Percentiles rank a stretch among this genome's conserved stretches.
Evolutionary conservation across 345 rosid genomes (phyloP).

Genomic region (Dovyalis caffra): DNA sequence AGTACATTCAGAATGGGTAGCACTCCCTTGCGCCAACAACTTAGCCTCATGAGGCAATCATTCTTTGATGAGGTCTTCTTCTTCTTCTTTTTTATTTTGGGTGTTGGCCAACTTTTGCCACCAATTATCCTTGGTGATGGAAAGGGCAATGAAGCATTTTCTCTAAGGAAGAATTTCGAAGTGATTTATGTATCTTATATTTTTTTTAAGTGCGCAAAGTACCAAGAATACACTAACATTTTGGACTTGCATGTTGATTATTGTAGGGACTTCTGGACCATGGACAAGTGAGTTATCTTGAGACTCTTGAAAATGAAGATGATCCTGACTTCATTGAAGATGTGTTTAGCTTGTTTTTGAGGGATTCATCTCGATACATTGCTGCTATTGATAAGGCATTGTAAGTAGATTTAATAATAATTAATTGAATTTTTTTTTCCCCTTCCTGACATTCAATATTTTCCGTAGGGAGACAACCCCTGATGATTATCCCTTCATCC

Average conservation of each 20-base stretch:
- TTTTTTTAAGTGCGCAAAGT: not conserved
- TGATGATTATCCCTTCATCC: not conserved
- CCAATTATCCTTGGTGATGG: too few species aligned
- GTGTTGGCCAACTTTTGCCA: too few species aligned
- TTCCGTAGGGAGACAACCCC: not conserved
- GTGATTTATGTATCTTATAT: not conserved
- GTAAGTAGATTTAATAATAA: not conserved
- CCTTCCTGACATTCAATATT: not conserved
- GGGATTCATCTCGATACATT: not conserved
- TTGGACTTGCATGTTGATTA: not conserved
- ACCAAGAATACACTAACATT: not conserved
- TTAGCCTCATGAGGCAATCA: not conserved
- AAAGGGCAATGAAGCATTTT: too few species aligned
- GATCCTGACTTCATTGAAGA: not conserved
- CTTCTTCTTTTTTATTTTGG: too few species aligned
- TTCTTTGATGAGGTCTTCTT: not conserved
- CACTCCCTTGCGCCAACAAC: too few species aligned
- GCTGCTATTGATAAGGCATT: not conserved
- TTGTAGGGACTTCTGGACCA: conserved; percentile 3
- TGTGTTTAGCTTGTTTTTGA: not conserved
- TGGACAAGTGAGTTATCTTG: not conserved
- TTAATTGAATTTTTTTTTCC: not conserved
- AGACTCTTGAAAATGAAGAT: not conserved
- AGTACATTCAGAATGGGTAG: not conserved
- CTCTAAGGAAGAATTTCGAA: not conserved